Percentiles rank a stretch among this genome's conserved stretches.
Conservation (phyloP, 176 grass and related monocot genomes). For the Dendrocalamus sinicus region DNA sequence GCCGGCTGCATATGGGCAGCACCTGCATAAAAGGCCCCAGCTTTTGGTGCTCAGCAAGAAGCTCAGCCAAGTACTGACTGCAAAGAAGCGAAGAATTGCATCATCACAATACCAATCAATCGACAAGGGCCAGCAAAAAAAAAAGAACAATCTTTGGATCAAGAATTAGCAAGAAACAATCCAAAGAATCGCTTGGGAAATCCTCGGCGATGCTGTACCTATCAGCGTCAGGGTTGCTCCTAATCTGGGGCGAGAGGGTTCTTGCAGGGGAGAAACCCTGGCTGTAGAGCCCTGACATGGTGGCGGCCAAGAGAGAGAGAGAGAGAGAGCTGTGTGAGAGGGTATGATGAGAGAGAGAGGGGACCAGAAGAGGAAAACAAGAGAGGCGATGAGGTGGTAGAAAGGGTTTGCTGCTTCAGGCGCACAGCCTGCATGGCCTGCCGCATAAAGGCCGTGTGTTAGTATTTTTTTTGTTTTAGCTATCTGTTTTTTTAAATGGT, state of each 20-base stretch:
- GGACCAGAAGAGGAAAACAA: slow-evolving; percentile 2
- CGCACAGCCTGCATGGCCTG: neutral
- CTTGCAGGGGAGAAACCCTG: slow-evolving; percentile 81
- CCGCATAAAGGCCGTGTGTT: neutral
- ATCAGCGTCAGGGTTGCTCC: slow-evolving; percentile 67
- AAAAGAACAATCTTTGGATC: slow-evolving; percentile 47
- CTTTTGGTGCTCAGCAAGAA: slow-evolving; percentile 85
- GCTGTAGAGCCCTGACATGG: slow-evolving; percentile 84
- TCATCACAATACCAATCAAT: neutral
- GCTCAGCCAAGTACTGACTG: slow-evolving; percentile 89
- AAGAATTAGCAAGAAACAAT: slow-evolving; percentile 43
- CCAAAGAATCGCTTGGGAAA: slow-evolving; percentile 2
- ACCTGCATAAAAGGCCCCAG: slow-evolving; percentile 91
- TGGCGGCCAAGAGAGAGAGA: slow-evolving; percentile 12
- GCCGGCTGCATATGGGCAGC: slow-evolving; percentile 81
- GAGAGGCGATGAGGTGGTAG: slow-evolving; percentile 11
- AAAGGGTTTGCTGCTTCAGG: slow-evolving; percentile 20
- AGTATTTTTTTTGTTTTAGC: too few species aligned
- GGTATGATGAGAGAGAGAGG: slow-evolving; percentile 18
- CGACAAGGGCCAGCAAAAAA: slow-evolving; percentile 13
- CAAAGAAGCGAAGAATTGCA: neutral
- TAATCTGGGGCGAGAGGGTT: slow-evolving; percentile 79
- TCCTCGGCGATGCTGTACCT: slow-evolving; percentile 51
- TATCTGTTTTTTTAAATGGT: too few species aligned
- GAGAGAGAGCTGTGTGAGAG: neutral